Evolutionary conservation across 2,329 filamentous ascomycete species (phyloP).

Genomic region (Juglanconis oblonga): DNA sequence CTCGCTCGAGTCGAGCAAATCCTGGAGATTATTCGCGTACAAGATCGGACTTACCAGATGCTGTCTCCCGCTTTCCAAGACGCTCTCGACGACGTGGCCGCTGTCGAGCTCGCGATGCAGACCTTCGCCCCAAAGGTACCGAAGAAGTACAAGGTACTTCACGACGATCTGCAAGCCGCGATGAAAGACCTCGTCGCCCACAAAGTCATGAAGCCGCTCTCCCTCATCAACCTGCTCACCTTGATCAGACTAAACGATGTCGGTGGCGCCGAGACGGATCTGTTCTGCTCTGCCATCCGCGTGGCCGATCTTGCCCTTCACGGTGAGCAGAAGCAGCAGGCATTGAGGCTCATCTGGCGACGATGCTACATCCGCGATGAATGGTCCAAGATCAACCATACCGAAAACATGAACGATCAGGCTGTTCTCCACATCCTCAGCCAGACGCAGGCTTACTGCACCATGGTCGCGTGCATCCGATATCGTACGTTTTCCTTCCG

Average conservation of each 20-base stretch:
- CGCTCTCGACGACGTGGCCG: slow-evolving; percentile 77
- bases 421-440: slow-evolving; percentile 62
- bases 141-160: slow-evolving; percentile 62
- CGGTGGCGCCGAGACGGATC: slow-evolving; percentile 55
- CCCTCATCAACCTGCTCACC: slow-evolving; percentile 74
- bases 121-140: slow-evolving; percentile 56
- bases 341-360: slow-evolving; percentile 73
- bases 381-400: slow-evolving; percentile 78
- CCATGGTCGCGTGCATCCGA: slow-evolving; percentile 62
- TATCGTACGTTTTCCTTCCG: slow-evolving; percentile 51
- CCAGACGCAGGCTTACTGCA: slow-evolving; percentile 66
- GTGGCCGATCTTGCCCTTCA: slow-evolving; percentile 54
- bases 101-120: slow-evolving; percentile 72
- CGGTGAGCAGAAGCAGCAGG: slow-evolving; percentile 56
- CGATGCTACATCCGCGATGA: slow-evolving; percentile 80
- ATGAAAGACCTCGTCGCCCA: slow-evolving; percentile 70
- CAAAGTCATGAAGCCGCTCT: slow-evolving; percentile 64
- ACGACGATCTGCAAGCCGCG: slow-evolving; percentile 67
- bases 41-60: slow-evolving; percentile 72
- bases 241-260: slow-evolving; percentile 56
- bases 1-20: slow-evolving; percentile 58
- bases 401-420: slow-evolving; percentile 68
- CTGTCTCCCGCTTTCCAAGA: slow-evolving; percentile 64
- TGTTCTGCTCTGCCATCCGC: slow-evolving; percentile 74
- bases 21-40: slow-evolving; percentile 70